Evolutionary conservation across 2,329 filamentous ascomycete species (phyloP), one percentile per base, ranked within the genome.

Genomic region (Cercospora sp.): DNA sequence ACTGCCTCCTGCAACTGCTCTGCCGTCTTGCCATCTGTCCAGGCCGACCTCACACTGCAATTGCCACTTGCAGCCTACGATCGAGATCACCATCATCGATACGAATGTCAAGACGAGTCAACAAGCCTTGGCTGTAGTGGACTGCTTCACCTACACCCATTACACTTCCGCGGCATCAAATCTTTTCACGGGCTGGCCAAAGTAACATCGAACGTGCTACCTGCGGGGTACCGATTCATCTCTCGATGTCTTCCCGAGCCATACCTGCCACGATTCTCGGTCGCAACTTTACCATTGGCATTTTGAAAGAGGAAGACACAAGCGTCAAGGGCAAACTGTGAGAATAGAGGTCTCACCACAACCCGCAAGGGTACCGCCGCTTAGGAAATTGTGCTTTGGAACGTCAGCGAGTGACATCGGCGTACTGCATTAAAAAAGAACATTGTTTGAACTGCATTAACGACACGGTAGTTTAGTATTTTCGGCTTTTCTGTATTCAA

Each of bases 401-500:
- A 43, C 30, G 43, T 28, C 13, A 63, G 32, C 21, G 34, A 53
- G 37, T 13, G 57, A 60, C 60, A 65, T 65, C 63, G 59, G 58
- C 63, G 59, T 65, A 65, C 49, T 62, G 58, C 30, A 63, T 61
- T 63, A 7, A 13, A 9, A 13, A 13, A 26, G 28, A 13, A 32
- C 12, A 8, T 40, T 53, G 30, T 59, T 13, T 43, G 61, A 28
- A 63, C 51, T 57, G 66, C 49, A 32, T 43, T 13, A 28, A 49
- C 34, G 30, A 60, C 30, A 64, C 63, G 60, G 67, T 69, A 66
- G 63, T 8, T 40, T 66, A 69, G 60, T 63, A 53, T 34, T 66
- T 69, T 68, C 34, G 63, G 63, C 24, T 61, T 66, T 61, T 51
- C 13, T 40, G 37, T 21, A 53, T 49, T 49, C 12, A 28, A 37